These are phyloP conservation scores for Neurospora sp. DNA, from an alignment of 495 filamentous ascomycete genomes.

Conservation along the genomic window DNA sequence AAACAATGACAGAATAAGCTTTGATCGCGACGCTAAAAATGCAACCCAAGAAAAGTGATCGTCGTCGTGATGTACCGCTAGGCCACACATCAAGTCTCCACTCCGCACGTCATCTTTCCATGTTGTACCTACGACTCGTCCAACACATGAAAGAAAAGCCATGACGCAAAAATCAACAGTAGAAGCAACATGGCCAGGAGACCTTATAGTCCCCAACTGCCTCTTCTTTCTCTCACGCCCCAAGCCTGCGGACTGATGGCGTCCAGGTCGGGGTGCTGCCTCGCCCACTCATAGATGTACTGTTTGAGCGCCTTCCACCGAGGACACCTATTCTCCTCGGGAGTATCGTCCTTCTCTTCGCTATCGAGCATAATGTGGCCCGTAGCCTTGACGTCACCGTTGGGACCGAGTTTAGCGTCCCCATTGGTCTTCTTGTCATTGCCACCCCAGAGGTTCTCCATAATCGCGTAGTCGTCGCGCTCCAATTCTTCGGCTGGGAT, in stretches of 20 bases:
- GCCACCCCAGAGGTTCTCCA: conserved; percentile 48
- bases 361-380: conserved; percentile 27
- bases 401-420: conserved; percentile 19
- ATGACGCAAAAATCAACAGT: neutral
- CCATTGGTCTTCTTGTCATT: conserved; percentile 6
- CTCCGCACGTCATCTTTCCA: neutral
- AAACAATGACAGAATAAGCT: neutral
- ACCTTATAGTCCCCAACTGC: conserved; percentile 71
- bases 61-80: neutral
- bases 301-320: conserved; percentile 72
- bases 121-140: neutral
- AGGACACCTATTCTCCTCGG: conserved; percentile 36
- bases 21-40: neutral
- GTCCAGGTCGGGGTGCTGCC: conserved; percentile 59
- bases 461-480: conserved; percentile 55
- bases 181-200: neutral
- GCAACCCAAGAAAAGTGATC: neutral
- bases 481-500: conserved; percentile 56
- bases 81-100: neutral
- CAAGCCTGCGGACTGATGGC: conserved; percentile 49
- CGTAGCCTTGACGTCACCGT: conserved; percentile 21
- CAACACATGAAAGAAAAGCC: conserved; percentile 3
- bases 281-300: conserved; percentile 80
- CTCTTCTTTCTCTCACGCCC: conserved; percentile 63
- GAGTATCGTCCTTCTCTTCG: conserved; percentile 25